Conservation (phyloP, 1,284 basidiomycete genomes). For the Ustilago shanxiensis region DNA sequence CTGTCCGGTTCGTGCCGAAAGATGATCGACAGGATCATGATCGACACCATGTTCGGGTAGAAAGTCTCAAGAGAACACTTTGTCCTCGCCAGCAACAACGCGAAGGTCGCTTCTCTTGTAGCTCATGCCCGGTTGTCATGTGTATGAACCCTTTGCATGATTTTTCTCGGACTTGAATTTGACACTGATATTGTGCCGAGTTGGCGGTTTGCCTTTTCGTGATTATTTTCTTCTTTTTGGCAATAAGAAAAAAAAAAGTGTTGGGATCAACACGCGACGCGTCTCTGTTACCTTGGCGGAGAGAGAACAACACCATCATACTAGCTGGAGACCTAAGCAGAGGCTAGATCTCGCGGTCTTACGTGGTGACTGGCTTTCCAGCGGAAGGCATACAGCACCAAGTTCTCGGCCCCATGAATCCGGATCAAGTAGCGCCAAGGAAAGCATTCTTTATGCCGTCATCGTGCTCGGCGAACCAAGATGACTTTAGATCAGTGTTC, state of each 20-base stretch:
- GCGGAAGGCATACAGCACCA: background rate
- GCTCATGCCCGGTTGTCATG: constrained; percentile 12
- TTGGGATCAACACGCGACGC: background rate
- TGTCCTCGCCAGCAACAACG: background rate
- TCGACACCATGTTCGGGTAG: background rate
- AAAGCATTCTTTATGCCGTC: background rate
- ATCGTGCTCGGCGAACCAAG: background rate
- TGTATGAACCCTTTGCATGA: constrained; percentile 4
- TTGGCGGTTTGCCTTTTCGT: background rate
- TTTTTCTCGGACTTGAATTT: background rate
- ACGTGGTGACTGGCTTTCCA: background rate
- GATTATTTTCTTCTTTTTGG: background rate
- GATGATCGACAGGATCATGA: background rate
- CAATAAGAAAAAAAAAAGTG: background rate
- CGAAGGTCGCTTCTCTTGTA: background rate
- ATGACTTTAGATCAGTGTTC: too few relatives aligned
- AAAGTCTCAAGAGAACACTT: background rate
- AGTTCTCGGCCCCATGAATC: background rate
- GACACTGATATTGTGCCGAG: background rate
- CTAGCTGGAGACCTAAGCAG: background rate
- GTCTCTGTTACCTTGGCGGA: background rate
- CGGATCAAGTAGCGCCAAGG: background rate
- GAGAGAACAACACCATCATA: background rate
- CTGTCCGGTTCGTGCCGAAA: background rate
- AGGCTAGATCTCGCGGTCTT: background rate